Evolutionary conservation across 1,139 yeast genomes (phyloP).

Genomic region (Sugiyamaella paludigena): DNA sequence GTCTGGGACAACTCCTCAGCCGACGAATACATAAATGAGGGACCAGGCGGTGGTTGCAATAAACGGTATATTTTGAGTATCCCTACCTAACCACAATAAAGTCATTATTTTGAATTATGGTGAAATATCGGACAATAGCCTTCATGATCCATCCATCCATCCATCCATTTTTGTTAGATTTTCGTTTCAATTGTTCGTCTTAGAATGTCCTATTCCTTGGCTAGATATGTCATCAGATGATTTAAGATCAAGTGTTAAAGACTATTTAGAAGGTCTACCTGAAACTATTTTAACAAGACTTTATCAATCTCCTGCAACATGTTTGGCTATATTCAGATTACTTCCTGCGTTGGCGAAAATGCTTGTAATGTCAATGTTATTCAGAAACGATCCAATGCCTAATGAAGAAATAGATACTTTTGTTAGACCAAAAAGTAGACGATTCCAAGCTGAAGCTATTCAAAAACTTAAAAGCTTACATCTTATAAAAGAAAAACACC

Average conservation of each 20-base stretch:
- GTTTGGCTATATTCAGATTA: constrained; percentile 83
- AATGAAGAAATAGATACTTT: constrained; percentile 69
- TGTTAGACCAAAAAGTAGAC: constrained; percentile 53
- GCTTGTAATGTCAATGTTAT: constrained; percentile 82
- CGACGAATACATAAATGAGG: too few relatives aligned
- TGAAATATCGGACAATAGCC: too few relatives aligned
- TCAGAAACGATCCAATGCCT: constrained; percentile 71
- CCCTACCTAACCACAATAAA: too few relatives aligned
- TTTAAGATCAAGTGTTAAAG: constrained; percentile 66
- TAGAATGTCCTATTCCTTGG: too few relatives aligned
- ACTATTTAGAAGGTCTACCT: constrained; percentile 85
- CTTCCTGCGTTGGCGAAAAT: constrained; percentile 88
- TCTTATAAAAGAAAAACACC: constrained; percentile 62
- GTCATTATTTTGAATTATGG: too few relatives aligned
- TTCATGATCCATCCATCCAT: too few relatives aligned
- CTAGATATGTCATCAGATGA: constrained; percentile 9
- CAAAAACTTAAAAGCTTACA: constrained; percentile 75
- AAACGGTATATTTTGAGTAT: too few relatives aligned
- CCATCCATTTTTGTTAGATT: too few relatives aligned
- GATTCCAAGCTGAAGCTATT: constrained; percentile 69
- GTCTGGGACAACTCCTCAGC: too few relatives aligned
- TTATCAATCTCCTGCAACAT: constrained; percentile 86
- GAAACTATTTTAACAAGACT: constrained; percentile 76
- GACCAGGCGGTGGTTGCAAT: too few relatives aligned
- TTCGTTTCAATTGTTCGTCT: too few relatives aligned